Evolutionary conservation across 345 rosid species (phyloP), one percentile per base, ranked within the genome.

Genomic region (Gossypium bickii): DNA sequence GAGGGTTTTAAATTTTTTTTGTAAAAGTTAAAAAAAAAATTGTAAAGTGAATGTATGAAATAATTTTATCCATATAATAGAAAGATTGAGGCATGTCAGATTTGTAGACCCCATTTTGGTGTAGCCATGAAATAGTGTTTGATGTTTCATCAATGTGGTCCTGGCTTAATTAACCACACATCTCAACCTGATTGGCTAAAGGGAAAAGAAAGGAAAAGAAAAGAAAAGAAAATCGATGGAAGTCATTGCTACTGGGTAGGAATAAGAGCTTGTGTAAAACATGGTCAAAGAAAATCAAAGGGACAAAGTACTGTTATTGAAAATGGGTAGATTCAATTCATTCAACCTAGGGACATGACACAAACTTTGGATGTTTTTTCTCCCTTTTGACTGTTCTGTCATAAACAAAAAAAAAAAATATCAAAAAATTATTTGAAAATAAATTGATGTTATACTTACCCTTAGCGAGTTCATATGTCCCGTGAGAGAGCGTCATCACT

Each of bases 271-370:
- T 52, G 65, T 52, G 65, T 9, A 72, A 60, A 52, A 71, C 67
- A 77, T 70, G 75, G 79, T 45, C 22, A 63, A 63, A 38, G 10
- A 16, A 22, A 66, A 16, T 66, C 71, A 77, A 71, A 24, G 2
- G 65, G 47, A 60, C 77, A 53, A 15, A 2, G 12, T 20, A 63
- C 51, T 57, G 58, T 66, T 9, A 44, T 55, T 47, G 18, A 71
- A 74, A 81, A 74, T 71, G 74, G 79, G 78, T 69, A 74, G 74
- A 18, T 77, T 74, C 75, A 76, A 18, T 77, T 74, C 75, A 76
- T 78, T 78, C 64, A 78, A 58, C 52, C 18, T 56, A 71, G 38
- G 6, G 38, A 34, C 38, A 34, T 34, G 38, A 34, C 41, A 34
- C 41, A 34, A 34, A 34, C 41, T 34, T 5, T 34, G 41, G 41